Evolutionary conservation across 2,329 filamentous ascomycete species (phyloP).

Genomic region (Pseudocercospora musae): DNA sequence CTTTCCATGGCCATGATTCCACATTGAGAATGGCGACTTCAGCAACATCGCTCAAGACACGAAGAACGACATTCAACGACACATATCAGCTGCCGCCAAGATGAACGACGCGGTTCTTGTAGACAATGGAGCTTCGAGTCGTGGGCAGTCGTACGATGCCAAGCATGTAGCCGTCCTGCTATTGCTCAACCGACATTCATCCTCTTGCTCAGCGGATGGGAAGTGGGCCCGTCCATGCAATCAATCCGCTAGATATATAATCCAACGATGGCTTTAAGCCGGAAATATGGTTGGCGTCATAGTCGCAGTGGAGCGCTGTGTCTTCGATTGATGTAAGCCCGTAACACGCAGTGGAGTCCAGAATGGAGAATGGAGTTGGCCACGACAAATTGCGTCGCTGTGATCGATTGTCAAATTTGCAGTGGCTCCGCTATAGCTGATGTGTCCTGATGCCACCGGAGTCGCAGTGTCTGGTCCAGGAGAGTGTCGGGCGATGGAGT

Average conservation of each 20-base stretch:
- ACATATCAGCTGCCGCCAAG: not conserved
- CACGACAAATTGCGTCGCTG: not conserved
- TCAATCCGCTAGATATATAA: not conserved
- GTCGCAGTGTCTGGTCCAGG: not conserved
- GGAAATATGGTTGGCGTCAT: not conserved
- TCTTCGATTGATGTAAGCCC: not conserved
- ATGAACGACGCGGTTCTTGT: not conserved
- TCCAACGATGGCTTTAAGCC: not conserved
- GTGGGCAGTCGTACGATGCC: not conserved
- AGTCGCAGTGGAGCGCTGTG: not conserved
- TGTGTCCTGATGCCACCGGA: not conserved
- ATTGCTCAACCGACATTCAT: not conserved
- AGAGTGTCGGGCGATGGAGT: too few relatives aligned
- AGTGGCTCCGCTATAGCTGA: not conserved
- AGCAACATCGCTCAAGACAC: not conserved
- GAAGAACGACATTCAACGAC: not conserved
- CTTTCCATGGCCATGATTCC: not conserved
- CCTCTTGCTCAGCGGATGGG: not conserved
- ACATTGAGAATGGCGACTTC: not conserved
- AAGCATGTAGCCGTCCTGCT: not conserved
- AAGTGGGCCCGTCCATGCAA: not conserved
- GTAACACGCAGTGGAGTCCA: not conserved
- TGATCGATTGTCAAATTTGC: not conserved
- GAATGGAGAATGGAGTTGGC: not conserved
- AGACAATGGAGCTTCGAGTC: not conserved